Conservation (phyloP, 371 early-diverging fungal genomes). For the Mucor irregularis region DNA sequence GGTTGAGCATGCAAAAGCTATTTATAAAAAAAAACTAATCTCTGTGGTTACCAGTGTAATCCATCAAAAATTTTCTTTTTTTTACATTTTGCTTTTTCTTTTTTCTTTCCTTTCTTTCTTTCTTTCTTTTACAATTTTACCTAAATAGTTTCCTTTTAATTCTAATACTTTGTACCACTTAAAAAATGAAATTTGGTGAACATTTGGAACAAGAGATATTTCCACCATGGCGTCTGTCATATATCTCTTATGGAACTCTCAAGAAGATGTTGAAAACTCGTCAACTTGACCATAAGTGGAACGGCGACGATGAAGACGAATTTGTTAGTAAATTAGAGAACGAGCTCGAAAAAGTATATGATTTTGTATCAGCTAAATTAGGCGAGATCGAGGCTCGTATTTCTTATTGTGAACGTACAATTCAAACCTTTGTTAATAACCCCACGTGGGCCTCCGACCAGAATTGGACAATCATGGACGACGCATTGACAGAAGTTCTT, state of each 20-base stretch:
- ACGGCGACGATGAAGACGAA: conserved; percentile 65
- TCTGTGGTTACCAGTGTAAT: too few species aligned
- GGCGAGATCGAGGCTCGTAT: conserved; percentile 83
- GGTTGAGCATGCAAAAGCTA: too few species aligned
- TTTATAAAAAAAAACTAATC: too few species aligned
- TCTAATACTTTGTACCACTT: neutral
- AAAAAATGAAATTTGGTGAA: conserved; percentile 32
- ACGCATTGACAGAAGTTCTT: conserved; percentile 46
- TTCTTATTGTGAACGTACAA: conserved; percentile 78
- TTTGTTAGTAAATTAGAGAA: conserved; percentile 71
- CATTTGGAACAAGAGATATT: conserved; percentile 31
- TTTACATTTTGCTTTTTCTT: neutral
- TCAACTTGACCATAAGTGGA: conserved; percentile 40
- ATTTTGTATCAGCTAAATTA: conserved; percentile 78
- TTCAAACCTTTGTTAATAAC: conserved; percentile 51
- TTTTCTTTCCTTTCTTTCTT: conserved; percentile 1
- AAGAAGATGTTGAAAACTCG: conserved; percentile 22
- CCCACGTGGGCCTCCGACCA: conserved; percentile 35
- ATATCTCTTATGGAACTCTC: conserved; percentile 23
- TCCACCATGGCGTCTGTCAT: conserved; percentile 30
- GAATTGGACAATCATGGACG: conserved; percentile 45
- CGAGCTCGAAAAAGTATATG: conserved; percentile 84
- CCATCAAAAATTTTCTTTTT: neutral
- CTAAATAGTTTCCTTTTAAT: too few species aligned
- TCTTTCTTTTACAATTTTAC: conserved; percentile 7